These are phyloP conservation scores for Hygrocybe punicea DNA, from an alignment of 768 basidiomycete genomes.

Conservation along the genomic window DNA sequence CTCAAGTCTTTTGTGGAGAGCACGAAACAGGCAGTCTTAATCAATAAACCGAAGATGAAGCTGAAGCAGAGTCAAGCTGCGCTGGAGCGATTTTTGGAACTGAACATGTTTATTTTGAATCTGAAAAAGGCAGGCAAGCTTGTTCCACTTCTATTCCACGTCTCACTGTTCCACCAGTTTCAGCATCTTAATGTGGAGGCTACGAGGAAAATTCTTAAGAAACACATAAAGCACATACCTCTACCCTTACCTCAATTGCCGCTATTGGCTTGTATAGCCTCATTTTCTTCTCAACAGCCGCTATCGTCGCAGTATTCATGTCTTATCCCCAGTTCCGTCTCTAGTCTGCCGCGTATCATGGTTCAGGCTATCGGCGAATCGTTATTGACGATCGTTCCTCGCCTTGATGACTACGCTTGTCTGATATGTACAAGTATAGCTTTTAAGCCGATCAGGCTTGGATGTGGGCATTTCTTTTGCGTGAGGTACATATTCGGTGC, in stretches of 20 bases:
- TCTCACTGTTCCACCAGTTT: constrained; percentile 45
- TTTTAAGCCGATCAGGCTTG: constrained; percentile 85
- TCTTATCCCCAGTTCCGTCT: constrained; percentile 16
- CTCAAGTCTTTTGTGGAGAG: constrained; percentile 61
- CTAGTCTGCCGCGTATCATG: constrained; percentile 43
- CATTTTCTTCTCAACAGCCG: constrained; percentile 12
- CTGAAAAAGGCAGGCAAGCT: constrained; percentile 63
- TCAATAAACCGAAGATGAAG: constrained; percentile 52
- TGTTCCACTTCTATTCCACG: neutral
- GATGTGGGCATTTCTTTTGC: constrained; percentile 77
- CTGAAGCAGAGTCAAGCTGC: constrained; percentile 55
- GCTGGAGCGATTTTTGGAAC: constrained; percentile 64
- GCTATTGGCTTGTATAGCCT: neutral
- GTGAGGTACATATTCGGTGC: constrained; percentile 39
- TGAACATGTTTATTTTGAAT: constrained; percentile 78
- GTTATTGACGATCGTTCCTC: constrained; percentile 75
- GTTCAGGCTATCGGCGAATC: constrained; percentile 81
- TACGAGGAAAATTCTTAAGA: constrained; percentile 89
- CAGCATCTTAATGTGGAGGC: constrained; percentile 84
- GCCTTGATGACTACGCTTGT: constrained; percentile 81
- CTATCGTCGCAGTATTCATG: constrained; percentile 10
- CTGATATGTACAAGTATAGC: constrained; percentile 86
- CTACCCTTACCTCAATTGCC: constrained; percentile 53
- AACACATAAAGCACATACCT: constrained; percentile 86
- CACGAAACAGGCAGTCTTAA: constrained; percentile 54